Conservation (phyloP, 2,329 filamentous ascomycete genomes). For the Sporothrix protearum region DNA sequence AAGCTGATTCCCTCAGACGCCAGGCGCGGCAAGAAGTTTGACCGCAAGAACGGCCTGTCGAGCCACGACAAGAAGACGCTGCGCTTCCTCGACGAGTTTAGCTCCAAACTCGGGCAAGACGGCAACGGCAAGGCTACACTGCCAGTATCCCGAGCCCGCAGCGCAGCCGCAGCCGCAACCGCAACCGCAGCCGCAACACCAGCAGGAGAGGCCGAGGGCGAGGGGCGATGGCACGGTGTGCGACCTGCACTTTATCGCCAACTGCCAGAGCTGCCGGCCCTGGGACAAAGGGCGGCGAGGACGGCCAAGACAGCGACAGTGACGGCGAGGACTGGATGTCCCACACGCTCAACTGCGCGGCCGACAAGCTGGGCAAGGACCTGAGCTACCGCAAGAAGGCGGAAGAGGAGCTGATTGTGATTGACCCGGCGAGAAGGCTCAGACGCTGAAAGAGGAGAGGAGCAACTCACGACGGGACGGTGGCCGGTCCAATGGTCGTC, state of each 20-base stretch:
- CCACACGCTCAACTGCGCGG: constrained; percentile 79
- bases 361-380: constrained; percentile 88
- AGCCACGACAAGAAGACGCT: constrained; percentile 62
- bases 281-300: constrained; percentile 64
- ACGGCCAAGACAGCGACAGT: constrained; percentile 48
- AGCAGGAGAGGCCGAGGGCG: constrained; percentile 24
- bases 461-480: constrained; percentile 53
- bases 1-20: constrained; percentile 69
- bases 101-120: constrained; percentile 64
- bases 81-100: constrained; percentile 73
- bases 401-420: constrained; percentile 86
- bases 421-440: constrained; percentile 84
- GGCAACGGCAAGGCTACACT: constrained; percentile 27
- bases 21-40: constrained; percentile 65
- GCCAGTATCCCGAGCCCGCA: constrained; percentile 22
- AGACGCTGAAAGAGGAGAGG: constrained; percentile 64
- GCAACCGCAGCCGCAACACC: constrained; percentile 24
- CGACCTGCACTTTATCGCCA: constrained; percentile 91
- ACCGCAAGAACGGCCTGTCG: constrained; percentile 49
- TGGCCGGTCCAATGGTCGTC: constrained; percentile 42
- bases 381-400: constrained; percentile 86
- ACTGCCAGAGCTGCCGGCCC: constrained; percentile 85
- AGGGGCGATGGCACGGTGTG: constrained; percentile 51
- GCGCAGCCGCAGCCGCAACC: constrained; percentile 22
- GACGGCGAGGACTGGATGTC: constrained; percentile 76